phyloP scores from a whole-genome alignment of 2,329 filamentous ascomycete species.

The Exophiala xenobiotica region DNA sequence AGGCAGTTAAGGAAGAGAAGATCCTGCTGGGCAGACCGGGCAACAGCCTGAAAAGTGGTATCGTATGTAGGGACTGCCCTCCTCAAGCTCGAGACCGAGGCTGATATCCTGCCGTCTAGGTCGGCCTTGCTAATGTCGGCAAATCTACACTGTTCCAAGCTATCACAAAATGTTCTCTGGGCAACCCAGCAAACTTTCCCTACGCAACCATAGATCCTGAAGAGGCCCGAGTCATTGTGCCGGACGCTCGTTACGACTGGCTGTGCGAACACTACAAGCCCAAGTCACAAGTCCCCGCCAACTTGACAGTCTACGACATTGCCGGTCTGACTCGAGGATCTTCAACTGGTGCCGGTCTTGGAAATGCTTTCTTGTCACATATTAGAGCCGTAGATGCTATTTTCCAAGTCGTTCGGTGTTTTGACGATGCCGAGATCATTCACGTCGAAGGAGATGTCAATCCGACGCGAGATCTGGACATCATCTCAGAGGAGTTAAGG shows the following conservation, averaged over 20 bases:
- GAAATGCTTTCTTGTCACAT: constrained; percentile 97
- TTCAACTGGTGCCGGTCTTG: constrained; percentile 94
- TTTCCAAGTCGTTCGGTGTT: constrained; percentile 94
- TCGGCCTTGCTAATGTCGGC: constrained; percentile 97
- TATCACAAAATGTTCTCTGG: constrained; percentile 95
- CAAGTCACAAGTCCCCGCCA: constrained; percentile 94
- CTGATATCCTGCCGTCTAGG: constrained; percentile 52
- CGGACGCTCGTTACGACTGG: constrained; percentile 95
- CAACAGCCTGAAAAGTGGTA: constrained; percentile 98
- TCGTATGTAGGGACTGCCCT: constrained; percentile 68
- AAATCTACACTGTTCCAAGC: constrained; percentile 99
- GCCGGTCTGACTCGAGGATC: constrained; percentile 93
- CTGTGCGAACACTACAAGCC: constrained; percentile 94
- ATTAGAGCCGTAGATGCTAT: constrained; percentile 98
- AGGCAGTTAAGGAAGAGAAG: constrained; percentile 88
- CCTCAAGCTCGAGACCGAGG: constrained; percentile 6
- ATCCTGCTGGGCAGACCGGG: constrained; percentile 91
- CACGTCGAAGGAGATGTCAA: constrained; percentile 99
- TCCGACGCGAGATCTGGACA: constrained; percentile 87
- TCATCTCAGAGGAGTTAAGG: constrained; percentile 93
- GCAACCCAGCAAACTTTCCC: constrained; percentile 99
- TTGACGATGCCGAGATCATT: constrained; percentile 99
- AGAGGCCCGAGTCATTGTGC: constrained; percentile 95
- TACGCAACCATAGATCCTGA: constrained; percentile 99
- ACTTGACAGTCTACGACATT: constrained; percentile 98